Conservation (phyloP, 1,284 basidiomycete species). For the Amylostereum chailletii region DNA sequence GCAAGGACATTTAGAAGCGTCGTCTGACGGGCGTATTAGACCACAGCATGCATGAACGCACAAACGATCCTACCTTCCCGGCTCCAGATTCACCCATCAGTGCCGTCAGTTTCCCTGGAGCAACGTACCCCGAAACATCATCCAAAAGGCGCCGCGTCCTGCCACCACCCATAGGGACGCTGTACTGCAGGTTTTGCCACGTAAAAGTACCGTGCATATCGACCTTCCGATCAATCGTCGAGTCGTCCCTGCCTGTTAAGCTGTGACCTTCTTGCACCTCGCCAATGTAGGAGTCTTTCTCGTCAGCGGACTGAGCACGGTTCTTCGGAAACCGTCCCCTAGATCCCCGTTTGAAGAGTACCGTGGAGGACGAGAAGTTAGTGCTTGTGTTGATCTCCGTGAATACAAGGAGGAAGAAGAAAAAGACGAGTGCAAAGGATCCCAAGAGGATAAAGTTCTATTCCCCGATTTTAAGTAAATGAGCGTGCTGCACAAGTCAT, state of each 20-base stretch:
- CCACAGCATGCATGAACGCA: too few relatives aligned
- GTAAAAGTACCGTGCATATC: constrained; percentile 33
- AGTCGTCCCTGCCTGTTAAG: neutral
- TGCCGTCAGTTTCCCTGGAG: constrained; percentile 72
- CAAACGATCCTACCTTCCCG: constrained; percentile 28
- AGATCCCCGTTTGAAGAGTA: too few relatives aligned
- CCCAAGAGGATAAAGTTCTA: constrained; percentile 44
- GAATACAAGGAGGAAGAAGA: constrained; percentile 48
- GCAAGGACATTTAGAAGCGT: constrained; percentile 84
- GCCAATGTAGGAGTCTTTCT: neutral
- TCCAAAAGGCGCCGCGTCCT: constrained; percentile 48
- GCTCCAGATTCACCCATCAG: constrained; percentile 80
- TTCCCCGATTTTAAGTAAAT: too few relatives aligned
- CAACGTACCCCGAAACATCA: constrained; percentile 80
- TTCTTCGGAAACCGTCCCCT: constrained; percentile 22
- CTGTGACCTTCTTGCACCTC: neutral
- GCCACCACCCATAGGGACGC: constrained; percentile 44
- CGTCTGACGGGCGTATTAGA: constrained; percentile 25
- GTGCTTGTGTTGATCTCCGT: constrained; percentile 55
- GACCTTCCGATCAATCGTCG: neutral
- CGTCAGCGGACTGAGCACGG: constrained; percentile 11
- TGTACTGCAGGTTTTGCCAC: constrained; percentile 50
- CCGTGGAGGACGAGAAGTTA: constrained; percentile 35
- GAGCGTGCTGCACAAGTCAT: too few relatives aligned
- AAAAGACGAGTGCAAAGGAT: constrained; percentile 61